A percentile compares a stretch with the other conserved stretches of the same genome.
phyloP scores from a whole-genome alignment of 2,329 filamentous ascomycete species.

The Pseudogymnoascus sp. region DNA sequence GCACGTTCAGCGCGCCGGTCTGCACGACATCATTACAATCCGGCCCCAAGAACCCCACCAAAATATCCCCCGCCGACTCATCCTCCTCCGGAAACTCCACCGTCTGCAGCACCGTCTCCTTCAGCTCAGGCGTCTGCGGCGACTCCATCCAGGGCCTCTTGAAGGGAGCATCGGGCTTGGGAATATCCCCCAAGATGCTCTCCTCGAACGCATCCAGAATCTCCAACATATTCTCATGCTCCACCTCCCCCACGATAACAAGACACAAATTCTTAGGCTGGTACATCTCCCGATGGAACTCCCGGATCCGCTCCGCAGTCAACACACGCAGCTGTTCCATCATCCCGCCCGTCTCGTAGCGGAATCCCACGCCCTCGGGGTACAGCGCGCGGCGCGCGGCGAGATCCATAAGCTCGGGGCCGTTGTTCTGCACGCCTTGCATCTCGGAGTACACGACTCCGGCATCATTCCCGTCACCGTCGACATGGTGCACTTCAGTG shows the following conservation, averaged over 20 bases:
- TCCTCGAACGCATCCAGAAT: constrained; percentile 85
- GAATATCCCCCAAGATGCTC: constrained; percentile 74
- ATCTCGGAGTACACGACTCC: constrained; percentile 98
- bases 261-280: constrained; percentile 92
- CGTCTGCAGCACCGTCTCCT: constrained; percentile 63
- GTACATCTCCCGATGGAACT: constrained; percentile 95
- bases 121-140: constrained; percentile 62
- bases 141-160: constrained; percentile 77
- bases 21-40: constrained; percentile 61
- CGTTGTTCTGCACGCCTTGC: constrained; percentile 86
- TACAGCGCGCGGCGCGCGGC: constrained; percentile 73
- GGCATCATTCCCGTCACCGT: constrained; percentile 88
- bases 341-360: constrained; percentile 97
- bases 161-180: constrained; percentile 65
- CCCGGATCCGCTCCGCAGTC: constrained; percentile 82
- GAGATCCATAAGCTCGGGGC: constrained; percentile 79
- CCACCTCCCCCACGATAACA: constrained; percentile 83
- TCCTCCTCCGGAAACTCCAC: constrained; percentile 96
- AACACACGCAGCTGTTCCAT: constrained; percentile 82
- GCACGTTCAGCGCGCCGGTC: constrained; percentile 65
- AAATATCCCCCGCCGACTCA: constrained; percentile 81
- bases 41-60: constrained; percentile 81
- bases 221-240: constrained; percentile 69
- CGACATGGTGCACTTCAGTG: constrained; percentile 93
- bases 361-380: constrained; percentile 81